Evolutionary conservation across 192 early-diverging fungal genomes (phyloP), one percentile per base, ranked within the genome.

Genomic region (Allomyces macrogynus): DNA sequence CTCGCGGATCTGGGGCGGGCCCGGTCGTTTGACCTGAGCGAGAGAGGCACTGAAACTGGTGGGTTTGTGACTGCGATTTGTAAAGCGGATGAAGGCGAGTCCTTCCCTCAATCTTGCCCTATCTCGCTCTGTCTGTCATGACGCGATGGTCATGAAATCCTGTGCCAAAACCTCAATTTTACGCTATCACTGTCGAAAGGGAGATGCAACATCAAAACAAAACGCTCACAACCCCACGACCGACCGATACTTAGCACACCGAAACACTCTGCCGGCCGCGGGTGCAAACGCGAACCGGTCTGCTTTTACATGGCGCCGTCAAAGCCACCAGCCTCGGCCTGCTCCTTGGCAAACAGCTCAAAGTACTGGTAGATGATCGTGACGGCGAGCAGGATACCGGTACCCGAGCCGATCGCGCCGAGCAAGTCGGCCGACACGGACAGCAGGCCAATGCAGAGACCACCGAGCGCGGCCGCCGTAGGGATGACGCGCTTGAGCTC

Each of bases 281-380:
- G 49, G 49, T 57, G 20, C 16, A 57, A 57, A 5, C 16, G 16
- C 12, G 20, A 57, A 57, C 49, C 12, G 20, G 9, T 57, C 20
- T 57, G 49, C 20, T 57, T 1, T 57, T 57, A 57, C 49, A 20
- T 14, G 20, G 49, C 49, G 49, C 49, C 49, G 49, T 57, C 49
- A 57, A 57, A 57, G 49, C 72, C 70, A 69, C 70, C 68, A 67
- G 73, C 73, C 72, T 87, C 86, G 24, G 80, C 76, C 76, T 86
- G 88, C 79, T 95, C 93, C 80, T 92, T 95, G 68, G 93, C 84
- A 80, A 95, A 94, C 72, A 93, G 85, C 76, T 94, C 92, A 82
- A 91, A 94, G 84, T 95, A 94, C 78, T 93, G 91, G 84, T 95
- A 99, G 75, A 99, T 99, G 68, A 94, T 97, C 26, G 96, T 99